Conservation (phyloP, 2,329 filamentous ascomycete genomes). For the Phaeosphaeria sp. region DNA sequence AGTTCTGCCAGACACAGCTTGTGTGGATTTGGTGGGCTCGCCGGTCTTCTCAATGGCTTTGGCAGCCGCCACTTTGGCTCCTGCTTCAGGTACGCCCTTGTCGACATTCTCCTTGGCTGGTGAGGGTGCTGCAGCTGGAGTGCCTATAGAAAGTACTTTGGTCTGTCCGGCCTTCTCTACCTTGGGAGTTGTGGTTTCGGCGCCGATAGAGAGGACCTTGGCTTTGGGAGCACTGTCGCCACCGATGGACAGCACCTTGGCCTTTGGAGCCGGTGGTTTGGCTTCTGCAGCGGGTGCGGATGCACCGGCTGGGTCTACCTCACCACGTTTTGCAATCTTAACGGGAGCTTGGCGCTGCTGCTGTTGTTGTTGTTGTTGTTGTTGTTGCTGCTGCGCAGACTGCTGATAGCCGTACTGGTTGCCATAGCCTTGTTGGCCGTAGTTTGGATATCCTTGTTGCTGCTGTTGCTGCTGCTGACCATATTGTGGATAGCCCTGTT, state of each 20-base stretch:
- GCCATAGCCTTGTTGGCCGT: conserved; percentile 30
- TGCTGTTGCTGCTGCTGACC: conserved; percentile 54
- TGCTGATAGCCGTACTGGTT: conserved; percentile 55
- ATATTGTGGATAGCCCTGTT: conserved; percentile 49
- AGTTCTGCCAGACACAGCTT: conserved; percentile 68
- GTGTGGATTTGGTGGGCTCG: conserved; percentile 67
- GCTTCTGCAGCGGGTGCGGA: conserved; percentile 48
- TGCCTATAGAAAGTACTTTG: conserved; percentile 81
- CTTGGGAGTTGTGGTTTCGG: conserved; percentile 61
- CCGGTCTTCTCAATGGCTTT: conserved; percentile 95
- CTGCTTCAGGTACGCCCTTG: conserved; percentile 65
- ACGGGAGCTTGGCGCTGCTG: conserved; percentile 59
- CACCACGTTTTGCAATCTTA: conserved; percentile 68
- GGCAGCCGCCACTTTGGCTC: conserved; percentile 81
- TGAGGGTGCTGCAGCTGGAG: conserved; percentile 56
- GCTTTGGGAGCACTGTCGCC: conserved; percentile 62
- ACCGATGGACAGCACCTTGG: conserved; percentile 70
- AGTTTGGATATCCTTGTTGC: conserved; percentile 23
- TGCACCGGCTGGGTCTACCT: conserved; percentile 57
- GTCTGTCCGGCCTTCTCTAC: conserved; percentile 58
- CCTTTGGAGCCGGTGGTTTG: conserved; percentile 54
- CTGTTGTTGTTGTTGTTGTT: conserved; percentile 52
- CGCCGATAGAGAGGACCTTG: conserved; percentile 67
- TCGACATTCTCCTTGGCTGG: conserved; percentile 55
- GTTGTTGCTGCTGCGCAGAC: conserved; percentile 47